A percentile compares a stretch with the other conserved stretches of the same genome.
These are phyloP conservation scores for Neodidymelliopsis sp. DNA, from an alignment of 2,329 filamentous ascomycete species.

Conservation along the genomic window DNA sequence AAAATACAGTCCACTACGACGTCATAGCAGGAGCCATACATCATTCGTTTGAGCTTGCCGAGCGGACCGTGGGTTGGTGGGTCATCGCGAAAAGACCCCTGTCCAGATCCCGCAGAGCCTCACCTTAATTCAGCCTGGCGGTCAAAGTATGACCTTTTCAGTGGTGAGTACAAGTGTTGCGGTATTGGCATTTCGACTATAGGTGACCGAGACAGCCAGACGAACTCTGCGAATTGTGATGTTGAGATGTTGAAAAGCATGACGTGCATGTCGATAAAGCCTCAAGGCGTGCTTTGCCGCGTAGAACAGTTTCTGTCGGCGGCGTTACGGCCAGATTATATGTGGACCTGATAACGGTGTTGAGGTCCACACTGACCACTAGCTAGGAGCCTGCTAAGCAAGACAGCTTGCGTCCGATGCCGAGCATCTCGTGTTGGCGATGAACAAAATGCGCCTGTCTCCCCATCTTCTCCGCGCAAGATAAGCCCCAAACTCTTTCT, in stretches of 20 bases:
- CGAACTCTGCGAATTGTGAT: no score
- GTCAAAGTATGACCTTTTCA: no score
- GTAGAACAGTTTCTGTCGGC: slow-evolving; percentile 10
- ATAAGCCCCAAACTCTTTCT: slow-evolving; percentile 4
- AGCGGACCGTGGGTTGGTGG: slow-evolving; percentile 12
- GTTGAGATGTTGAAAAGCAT: no score
- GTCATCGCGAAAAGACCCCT: slow-evolving; percentile 6
- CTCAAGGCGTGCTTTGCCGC: not conserved
- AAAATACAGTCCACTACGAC: slow-evolving; percentile 10
- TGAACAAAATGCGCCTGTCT: slow-evolving; percentile 15
- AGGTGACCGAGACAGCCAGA: no score
- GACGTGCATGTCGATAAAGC: slow-evolving; percentile 2
- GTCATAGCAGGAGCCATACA: slow-evolving; percentile 15
- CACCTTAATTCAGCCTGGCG: slow-evolving; percentile 14
- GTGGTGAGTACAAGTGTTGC: no score
- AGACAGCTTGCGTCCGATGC: slow-evolving; percentile 5
- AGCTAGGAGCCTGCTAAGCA: slow-evolving; percentile 5
- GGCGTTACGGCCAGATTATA: slow-evolving; percentile 16
- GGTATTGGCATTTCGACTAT: no score
- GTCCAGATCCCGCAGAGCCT: slow-evolving; percentile 23
- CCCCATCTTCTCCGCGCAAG: slow-evolving; percentile 14
- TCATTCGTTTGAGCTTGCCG: slow-evolving; percentile 18
- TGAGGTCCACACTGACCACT: slow-evolving; percentile 18
- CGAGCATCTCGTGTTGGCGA: slow-evolving; percentile 12
- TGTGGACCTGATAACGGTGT: slow-evolving; percentile 16